Conservation (phyloP, 768 basidiomycete genomes). For the Suillus paluster region DNA sequence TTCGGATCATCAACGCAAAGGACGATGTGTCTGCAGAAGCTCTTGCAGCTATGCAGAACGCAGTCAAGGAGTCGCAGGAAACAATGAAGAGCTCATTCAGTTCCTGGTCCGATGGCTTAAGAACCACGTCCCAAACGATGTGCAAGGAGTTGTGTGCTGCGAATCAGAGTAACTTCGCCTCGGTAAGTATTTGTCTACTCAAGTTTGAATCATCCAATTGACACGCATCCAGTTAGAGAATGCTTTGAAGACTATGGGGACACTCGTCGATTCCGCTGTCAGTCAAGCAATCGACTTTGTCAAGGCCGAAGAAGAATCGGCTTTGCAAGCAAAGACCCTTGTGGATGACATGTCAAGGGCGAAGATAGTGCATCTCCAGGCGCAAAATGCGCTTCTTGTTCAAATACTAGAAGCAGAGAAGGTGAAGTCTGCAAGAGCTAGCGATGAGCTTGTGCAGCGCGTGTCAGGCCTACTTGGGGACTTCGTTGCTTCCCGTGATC, state of each 20-base stretch:
- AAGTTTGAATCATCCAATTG: background rate
- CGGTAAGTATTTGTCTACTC: conserved; percentile 34
- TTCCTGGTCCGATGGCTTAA: conserved; percentile 60
- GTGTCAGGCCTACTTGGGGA: conserved; percentile 73
- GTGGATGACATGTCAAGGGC: conserved; percentile 49
- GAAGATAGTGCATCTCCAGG: conserved; percentile 64
- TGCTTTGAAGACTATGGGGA: conserved; percentile 59
- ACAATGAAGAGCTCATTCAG: conserved; percentile 54
- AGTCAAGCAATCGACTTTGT: conserved; percentile 62
- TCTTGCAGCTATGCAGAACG: conserved; percentile 48
- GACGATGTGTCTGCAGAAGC: conserved; percentile 60
- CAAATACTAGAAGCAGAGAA: conserved; percentile 70
- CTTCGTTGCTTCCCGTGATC: conserved; percentile 72
- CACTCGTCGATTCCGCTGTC: conserved; percentile 63
- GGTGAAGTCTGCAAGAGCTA: conserved; percentile 65
- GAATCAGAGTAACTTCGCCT: conserved; percentile 49
- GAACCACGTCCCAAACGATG: conserved; percentile 49
- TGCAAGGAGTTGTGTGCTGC: conserved; percentile 51
- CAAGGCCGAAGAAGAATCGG: conserved; percentile 53
- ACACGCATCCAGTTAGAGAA: conserved; percentile 48
- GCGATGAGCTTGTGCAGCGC: conserved; percentile 74
- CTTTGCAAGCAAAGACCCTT: conserved; percentile 53
- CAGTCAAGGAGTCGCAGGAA: conserved; percentile 57
- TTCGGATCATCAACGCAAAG: conserved; percentile 58
- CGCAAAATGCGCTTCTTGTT: conserved; percentile 70